A percentile compares a stretch with the other conserved stretches of the same genome.
These are phyloP conservation scores for Petasospora fabianii DNA, from an alignment of 1,139 yeast genomes.

Conservation along the genomic window DNA sequence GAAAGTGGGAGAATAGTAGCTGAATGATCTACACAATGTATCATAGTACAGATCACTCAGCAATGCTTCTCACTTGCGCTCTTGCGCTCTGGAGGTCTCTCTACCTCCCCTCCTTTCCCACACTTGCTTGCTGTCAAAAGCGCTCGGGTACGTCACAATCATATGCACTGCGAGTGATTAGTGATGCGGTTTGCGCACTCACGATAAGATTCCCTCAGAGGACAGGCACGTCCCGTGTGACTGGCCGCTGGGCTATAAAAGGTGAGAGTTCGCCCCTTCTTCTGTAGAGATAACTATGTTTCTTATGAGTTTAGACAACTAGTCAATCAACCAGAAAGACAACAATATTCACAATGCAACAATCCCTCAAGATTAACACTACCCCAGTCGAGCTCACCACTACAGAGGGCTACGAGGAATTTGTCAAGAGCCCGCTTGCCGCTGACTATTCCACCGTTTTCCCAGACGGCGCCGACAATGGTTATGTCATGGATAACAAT, in stretches of 20 bases:
- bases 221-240: constrained; percentile 1
- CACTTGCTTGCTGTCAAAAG: not conserved
- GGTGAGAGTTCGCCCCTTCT: too few relatives aligned
- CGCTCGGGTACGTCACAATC: too few relatives aligned
- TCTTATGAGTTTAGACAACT: too few relatives aligned
- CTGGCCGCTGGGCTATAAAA: too few relatives aligned
- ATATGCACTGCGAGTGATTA: not conserved
- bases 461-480: constrained; percentile 27
- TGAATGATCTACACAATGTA: too few relatives aligned
- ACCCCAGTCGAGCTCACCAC: constrained; percentile 36
- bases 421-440: constrained; percentile 26
- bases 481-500: constrained; percentile 30
- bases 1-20: too few relatives aligned
- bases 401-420: constrained; percentile 33
- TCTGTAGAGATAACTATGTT: too few relatives aligned
- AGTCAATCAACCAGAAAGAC: not conserved
- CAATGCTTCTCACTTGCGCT: too few relatives aligned
- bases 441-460: constrained; percentile 28
- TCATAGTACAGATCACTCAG: too few relatives aligned
- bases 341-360: constrained; percentile 3
- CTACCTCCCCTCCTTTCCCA: too few relatives aligned
- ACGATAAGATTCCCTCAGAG: constrained; percentile 1
- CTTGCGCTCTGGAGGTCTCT: too few relatives aligned
- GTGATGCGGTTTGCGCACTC: constrained; percentile 4
- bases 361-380: constrained; percentile 13